A percentile compares a stretch with the other conserved stretches of the same genome.
Evolutionary conservation across 257 asterid species (phyloP).

Genomic region (Catharanthus roseus): DNA sequence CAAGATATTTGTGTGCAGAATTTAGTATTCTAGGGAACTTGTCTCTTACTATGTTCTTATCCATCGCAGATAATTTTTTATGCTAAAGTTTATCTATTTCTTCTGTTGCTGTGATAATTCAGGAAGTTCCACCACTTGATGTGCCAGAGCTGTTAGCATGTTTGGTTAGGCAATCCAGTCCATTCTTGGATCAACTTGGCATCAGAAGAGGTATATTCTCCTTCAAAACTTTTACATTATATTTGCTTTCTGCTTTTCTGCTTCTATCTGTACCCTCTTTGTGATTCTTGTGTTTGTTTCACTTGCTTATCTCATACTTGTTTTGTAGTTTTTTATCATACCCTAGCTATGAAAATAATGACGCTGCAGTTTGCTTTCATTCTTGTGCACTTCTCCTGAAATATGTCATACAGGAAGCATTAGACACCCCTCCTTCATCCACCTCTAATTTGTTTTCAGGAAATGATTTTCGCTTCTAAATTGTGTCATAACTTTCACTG

Average conservation of each 20-base stretch:
- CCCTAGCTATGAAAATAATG: background rate
- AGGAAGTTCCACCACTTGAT: conserved; percentile 96
- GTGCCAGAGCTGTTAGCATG: conserved; percentile 85
- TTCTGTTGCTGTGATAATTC: conserved; percentile 17
- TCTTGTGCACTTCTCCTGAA: background rate
- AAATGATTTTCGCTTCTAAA: background rate
- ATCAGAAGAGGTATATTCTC: conserved; percentile 58
- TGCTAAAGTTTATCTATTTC: conserved; percentile 15
- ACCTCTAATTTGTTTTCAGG: too few species aligned
- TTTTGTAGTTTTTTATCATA: background rate
- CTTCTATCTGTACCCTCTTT: background rate
- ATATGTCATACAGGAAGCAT: background rate
- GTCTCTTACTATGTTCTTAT: background rate
- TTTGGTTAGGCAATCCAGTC: conserved; percentile 92
- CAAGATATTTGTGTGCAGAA: background rate
- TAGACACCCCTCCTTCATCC: background rate
- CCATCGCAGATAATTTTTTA: background rate
- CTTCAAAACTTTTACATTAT: background rate
- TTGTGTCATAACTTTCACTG: background rate
- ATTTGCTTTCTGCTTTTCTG: background rate
- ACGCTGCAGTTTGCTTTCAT: background rate
- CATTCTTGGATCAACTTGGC: conserved; percentile 89
- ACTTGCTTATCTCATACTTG: background rate
- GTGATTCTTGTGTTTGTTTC: background rate
- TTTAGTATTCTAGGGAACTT: background rate